Evolutionary conservation across 192 early-diverging fungal genomes (phyloP), one percentile per base, ranked within the genome.

Genomic region (Coemansia sp.): DNA sequence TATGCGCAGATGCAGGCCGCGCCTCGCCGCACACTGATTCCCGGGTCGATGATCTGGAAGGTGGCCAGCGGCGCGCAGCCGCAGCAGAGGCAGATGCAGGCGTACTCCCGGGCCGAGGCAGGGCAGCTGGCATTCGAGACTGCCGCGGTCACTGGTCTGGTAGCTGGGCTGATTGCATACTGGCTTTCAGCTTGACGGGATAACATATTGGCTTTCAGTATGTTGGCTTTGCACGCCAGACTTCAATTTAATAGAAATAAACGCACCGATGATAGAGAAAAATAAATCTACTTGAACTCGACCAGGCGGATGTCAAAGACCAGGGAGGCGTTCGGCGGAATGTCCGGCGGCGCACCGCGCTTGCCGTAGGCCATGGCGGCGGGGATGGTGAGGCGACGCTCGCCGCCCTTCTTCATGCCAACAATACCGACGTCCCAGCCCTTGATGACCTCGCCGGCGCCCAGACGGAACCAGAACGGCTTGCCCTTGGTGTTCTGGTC

Each of bases 331-430:
- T 95, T 93, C 40, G 70, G 71, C 16, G 90, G 90, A 77, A 98
- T 97, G 63, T 95, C 93, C 67, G 95, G 95, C 32, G 95, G 94
- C 63, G 95, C 93, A 63, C 96, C 96, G 58, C 85, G 86, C 57
- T 80, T 72, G 28, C 87, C 86, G 50, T 86, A 90, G 11, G 82
- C 80, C 62, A 88, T 68, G 56, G 82, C 73, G 33, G 94, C 82
- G 31, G 96, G 95, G 58, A 97, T 96, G 28, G 89, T 93, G 56
- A 98, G 77, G 47, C 92, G 89, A 54, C 95, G 87, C 68, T 90
- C 88, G 58, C 92, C 94, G 56, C 96, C 96, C 54, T 91, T 84
- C 77, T 85, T 85, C 96, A 98, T 96, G 28, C 95, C 95, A 11
- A 76, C 70, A 55, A 91, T 80, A 53, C 96, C 96, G 16, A 87